A percentile compares a stretch with the other conserved stretches of the same genome.
Conservation (phyloP, 495 filamentous ascomycete species). For the Melanomma pulvis-pyrius region DNA sequence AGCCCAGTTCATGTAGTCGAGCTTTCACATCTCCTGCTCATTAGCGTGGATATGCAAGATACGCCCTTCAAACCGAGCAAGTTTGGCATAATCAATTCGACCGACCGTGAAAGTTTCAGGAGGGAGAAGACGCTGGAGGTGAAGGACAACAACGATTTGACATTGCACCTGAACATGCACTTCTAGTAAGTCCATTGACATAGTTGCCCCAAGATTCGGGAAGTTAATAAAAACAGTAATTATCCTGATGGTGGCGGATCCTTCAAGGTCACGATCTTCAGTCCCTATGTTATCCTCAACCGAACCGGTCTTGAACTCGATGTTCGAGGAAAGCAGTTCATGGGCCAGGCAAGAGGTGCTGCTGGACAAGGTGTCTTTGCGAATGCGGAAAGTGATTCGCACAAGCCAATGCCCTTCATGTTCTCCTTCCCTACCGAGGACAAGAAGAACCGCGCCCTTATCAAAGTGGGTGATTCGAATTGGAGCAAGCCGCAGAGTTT, state of each 20-base stretch:
- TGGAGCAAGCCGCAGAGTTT: conserved; percentile 99
- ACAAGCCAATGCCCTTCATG: conserved; percentile 88
- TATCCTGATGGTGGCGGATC: conserved; percentile 92
- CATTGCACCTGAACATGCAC: conserved; percentile 81
- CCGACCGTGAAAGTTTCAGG: conserved; percentile 81
- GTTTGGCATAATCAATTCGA: conserved; percentile 94
- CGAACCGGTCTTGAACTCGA: conserved; percentile 89
- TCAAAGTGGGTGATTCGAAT: conserved; percentile 83
- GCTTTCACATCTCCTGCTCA: conserved; percentile 84
- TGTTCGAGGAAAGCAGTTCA: conserved; percentile 83
- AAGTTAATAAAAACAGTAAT: conserved; percentile 51
- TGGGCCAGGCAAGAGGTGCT: conserved; percentile 77
- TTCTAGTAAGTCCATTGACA: conserved; percentile 61
- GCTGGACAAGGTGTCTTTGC: conserved; percentile 71
- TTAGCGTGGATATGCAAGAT: conserved; percentile 96
- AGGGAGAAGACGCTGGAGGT: conserved; percentile 78
- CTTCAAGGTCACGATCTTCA: conserved; percentile 92
- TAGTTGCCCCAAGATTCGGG: background rate
- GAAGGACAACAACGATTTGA: conserved; percentile 78
- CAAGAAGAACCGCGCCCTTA: conserved; percentile 79
- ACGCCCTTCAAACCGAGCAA: conserved; percentile 93
- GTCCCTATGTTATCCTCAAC: conserved; percentile 91
- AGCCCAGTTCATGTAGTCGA: conserved; percentile 98
- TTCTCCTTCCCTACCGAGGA: conserved; percentile 90
- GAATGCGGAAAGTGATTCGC: conserved; percentile 53